Base-by-base conservation (phyloP, 441 rosid genomes). In the Adansonia grandidieri region DNA sequence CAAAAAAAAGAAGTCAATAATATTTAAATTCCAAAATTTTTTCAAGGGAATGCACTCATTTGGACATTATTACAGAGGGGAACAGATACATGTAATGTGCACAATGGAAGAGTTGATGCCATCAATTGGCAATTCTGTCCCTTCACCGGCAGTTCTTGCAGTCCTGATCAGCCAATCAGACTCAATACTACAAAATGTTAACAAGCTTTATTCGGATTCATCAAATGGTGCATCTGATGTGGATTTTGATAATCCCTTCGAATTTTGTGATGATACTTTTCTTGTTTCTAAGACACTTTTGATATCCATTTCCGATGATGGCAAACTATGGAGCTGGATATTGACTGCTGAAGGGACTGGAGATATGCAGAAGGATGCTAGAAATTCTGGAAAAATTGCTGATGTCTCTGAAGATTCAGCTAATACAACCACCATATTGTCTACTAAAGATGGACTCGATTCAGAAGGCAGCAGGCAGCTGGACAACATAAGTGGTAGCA, bases 241-340 rank as follows among this genome's bases (percentile, higher is more conserved):
- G 84, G 97, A 93, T 82, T 84, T 89, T 75, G 93, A 93, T 80
- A 91, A 84, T 85, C 98, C 94, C 74, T 94, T 96, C 75, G 97
- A 96, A 86, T 91, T 96, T 82, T 84, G 84, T 63, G 97, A 94
- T 68, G 90, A 94, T 76, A 86, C 91, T 74, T 86, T 87, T 82
- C 89, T 87, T 83, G 87, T 86, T 80, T 87, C 92, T 37, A 91
- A 91, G 87, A 89, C 95, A 28, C 87, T 82, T 77, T 67, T 96
- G 81, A 80, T 94, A 76, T 92, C 97, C 83, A 90, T 96, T 80
- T 92, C 99, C 80, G 98, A 96, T 80, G 98, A 96, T 80, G 97
- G 99, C 72, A 96, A 93, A 89, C 80, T 92, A 74, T 94, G 98
- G 98, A 91, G 87, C 83, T 96, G 99, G 99, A 92, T 92, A 80